Evolutionary conservation across 108 stramenopile species (phyloP), one percentile per base, ranked within the genome.

Genomic region (Stephanodiscus minutulus): DNA sequence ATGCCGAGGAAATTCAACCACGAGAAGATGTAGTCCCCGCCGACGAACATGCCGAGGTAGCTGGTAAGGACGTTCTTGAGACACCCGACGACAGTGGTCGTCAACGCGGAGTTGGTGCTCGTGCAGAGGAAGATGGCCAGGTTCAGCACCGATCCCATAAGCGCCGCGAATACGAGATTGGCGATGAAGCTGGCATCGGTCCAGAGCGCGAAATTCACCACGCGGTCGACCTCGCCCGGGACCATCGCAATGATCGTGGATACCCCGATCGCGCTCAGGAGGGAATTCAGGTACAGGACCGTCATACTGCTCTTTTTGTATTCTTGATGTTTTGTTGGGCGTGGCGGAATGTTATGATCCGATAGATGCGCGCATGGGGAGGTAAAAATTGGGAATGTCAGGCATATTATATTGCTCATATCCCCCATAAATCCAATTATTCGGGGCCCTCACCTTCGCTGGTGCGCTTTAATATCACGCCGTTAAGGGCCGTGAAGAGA

Each of bases 51-150:
- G 29, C 79, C 79, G 7, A 83, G 41, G 49, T 83, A 83, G 21
- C 77, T 72, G 7, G 83, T 83, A 28, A 77, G 53, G 20, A 81
- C 83, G 67, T 83, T 83, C 48, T 83, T 83, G 20, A 83, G 57
- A 64, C 79, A 80, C 15, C 83, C 83, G 20, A 89, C 86, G 25
- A 89, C 88, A 5, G 88, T 82, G 36, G 88, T 89, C 20, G 88
- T 89, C 56, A 89, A 81, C 7, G 88, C 86, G 4, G 83, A 83
- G 75, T 89, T 89, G 46, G 75, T 73, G 22, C 70, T 68, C n/a
- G 88, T 89, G 64, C 88, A 89, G 37, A 86, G 28, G 70, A 88
- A 86, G 17, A 89, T 89, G 22, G 88, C 87, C 79, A 88, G 77
- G 37, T 89, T 84, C 43, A 89, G 67, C 17, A 89, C 86, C 15